Evolutionary conservation across 331 rosid species (phyloP).

Genomic region (Arachis monticola): DNA sequence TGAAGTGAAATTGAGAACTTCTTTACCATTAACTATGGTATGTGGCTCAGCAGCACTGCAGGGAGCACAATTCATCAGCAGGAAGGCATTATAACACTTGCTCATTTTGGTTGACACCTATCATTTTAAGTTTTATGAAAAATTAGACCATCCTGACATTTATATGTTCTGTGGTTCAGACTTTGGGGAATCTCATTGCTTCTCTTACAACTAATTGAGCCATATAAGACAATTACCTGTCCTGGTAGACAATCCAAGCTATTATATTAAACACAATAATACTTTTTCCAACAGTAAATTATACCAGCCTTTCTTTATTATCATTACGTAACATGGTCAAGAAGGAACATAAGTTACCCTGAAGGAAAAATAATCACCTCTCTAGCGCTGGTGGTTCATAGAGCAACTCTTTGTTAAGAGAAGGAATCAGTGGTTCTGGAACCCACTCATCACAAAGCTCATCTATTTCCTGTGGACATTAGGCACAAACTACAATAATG

Average conservation of each 20-base stretch:
- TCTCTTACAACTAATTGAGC: constrained; percentile 21
- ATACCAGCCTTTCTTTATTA: constrained; percentile 12
- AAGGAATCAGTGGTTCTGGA: constrained; percentile 92
- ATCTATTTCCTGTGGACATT: constrained; percentile 73
- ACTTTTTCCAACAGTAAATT: background rate
- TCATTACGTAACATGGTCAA: constrained; percentile 11
- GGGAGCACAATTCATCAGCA: constrained; percentile 37
- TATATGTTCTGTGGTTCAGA: background rate
- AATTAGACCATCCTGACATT: background rate
- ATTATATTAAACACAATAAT: constrained; percentile 14
- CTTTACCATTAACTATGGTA: constrained; percentile 75
- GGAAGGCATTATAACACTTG: constrained; percentile 11
- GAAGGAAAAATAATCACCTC: constrained; percentile 63
- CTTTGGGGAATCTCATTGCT: constrained; percentile 2
- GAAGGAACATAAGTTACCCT: background rate
- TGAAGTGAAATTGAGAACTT: constrained; percentile 92
- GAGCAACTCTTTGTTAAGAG: constrained; percentile 66
- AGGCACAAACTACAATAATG: constrained; percentile 25
- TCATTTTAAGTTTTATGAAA: background rate
- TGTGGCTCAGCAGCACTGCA: constrained; percentile 98
- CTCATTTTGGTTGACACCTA: background rate
- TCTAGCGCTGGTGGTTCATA: constrained; percentile 88
- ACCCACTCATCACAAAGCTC: constrained; percentile 95
- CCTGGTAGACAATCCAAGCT: background rate
- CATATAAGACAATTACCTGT: background rate